Conservation (phyloP, 2,329 filamentous ascomycete genomes). For the Penicillium sp. region DNA sequence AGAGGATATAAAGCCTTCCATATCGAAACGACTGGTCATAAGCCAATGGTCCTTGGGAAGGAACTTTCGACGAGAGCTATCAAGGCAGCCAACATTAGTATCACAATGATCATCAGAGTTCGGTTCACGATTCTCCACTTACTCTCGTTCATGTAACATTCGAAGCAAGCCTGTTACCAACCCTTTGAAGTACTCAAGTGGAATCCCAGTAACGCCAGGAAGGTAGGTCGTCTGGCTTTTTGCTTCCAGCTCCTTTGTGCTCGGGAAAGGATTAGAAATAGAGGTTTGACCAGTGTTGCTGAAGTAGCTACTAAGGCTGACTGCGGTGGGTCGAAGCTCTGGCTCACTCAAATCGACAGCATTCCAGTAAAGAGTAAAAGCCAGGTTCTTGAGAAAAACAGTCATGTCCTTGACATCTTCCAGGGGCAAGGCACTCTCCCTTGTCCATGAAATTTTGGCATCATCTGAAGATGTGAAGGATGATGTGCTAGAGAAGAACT, state of each 20-base stretch:
- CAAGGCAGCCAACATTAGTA: neutral
- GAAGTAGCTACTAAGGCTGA: conserved; percentile 51
- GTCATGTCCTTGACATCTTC: conserved; percentile 72
- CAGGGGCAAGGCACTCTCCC: conserved; percentile 68
- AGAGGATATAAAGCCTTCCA: conserved; percentile 80
- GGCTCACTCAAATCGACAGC: conserved; percentile 62
- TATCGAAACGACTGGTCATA: conserved; percentile 85
- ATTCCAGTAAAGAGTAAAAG: conserved; percentile 86
- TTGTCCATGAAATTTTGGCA: conserved; percentile 56
- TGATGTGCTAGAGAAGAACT: conserved; percentile 71
- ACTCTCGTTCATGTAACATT: conserved; percentile 88
- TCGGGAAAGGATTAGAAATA: conserved; percentile 19
- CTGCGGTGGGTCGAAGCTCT: conserved; percentile 37
- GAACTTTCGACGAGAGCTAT: conserved; percentile 75
- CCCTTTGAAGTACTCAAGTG: conserved; percentile 74
- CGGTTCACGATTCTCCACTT: conserved; percentile 19
- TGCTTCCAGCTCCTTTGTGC: conserved; percentile 36
- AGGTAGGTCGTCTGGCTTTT: conserved; percentile 51
- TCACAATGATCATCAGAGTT: neutral
- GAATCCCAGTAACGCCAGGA: conserved; percentile 68
- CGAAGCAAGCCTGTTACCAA: conserved; percentile 77
- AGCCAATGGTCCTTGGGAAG: conserved; percentile 85
- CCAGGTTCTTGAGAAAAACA: conserved; percentile 83
- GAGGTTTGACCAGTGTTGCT: conserved; percentile 21
- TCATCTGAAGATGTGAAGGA: conserved; percentile 46